Base-by-base conservation (phyloP, 1,139 yeast species). In the Taphrina deformans region DNA sequence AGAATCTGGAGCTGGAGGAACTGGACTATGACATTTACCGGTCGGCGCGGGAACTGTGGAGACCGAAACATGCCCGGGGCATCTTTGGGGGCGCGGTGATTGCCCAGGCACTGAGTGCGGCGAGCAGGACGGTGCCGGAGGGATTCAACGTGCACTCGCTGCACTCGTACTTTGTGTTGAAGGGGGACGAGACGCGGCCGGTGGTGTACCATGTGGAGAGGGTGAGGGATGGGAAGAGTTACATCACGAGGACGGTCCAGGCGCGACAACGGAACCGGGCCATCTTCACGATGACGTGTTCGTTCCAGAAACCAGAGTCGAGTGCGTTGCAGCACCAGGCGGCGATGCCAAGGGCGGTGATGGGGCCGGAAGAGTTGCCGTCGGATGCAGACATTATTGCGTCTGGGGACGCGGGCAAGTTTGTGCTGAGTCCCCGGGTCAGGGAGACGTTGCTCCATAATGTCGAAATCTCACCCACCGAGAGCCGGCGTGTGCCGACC, bases 51-150 rank as follows among this genome's bases (percentile, higher is more conserved):
- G 72, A 72, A 31, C 70, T 78, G 6, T 75, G 74, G 68, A 78
- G 82, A 6, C 85, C 85, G 2, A 76, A 78, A 1, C 82, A 83
- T 0, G 89, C 89, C 1, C 77, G 89, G 51, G 93, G 92, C 0
- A 85, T 88, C 1, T 88, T 87, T 76, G 96, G 96, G 48, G 96
- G 96, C 1, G 85, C 87, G 46, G 79, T 86, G 65, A 85, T 88
- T 52, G 89, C 90, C 0, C 96, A 88, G 73, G 78, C 92, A 0
- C 75, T 88, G 7, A 75, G 83, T 68, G 92, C 91, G 1, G 88
- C 89, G 1, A 78, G 85, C 45, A 82, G 78, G 55, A 80, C 83
- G 0, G 77, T 77, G 4, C 66, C 67, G 18, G 77, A 78, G 1
- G 74, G 71, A 2, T 83, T 81, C 73, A 75, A 75, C 45, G 85